phyloP scores from a whole-genome alignment of 352 stramenopile species.

The Globisporangium yorkense region DNA sequence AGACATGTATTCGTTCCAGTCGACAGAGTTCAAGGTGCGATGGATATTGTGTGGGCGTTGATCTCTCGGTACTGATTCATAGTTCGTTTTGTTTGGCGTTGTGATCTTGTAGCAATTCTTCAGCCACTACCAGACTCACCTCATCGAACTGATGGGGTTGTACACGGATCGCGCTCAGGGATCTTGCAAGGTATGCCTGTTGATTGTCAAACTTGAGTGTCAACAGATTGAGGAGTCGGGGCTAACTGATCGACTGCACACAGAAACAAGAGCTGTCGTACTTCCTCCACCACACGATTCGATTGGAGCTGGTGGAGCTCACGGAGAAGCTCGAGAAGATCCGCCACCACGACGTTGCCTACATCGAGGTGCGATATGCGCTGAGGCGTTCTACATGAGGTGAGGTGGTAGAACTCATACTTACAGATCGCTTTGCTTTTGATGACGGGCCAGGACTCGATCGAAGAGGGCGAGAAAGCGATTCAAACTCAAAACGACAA shows the following conservation, averaged over 20 bases:
- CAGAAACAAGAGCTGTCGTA: slow-evolving; percentile 62
- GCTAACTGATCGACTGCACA: background rate
- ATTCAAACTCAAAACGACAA: slow-evolving; percentile 47
- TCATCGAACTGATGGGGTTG: slow-evolving; percentile 64
- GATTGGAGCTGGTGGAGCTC: slow-evolving; percentile 41
- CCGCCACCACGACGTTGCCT: slow-evolving; percentile 44
- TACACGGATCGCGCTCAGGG: slow-evolving; percentile 66
- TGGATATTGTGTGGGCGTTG: background rate
- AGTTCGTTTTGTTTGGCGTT: background rate
- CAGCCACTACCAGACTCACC: slow-evolving; percentile 56
- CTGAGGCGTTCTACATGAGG: background rate
- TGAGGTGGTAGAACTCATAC: too few relatives aligned
- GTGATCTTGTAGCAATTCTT: slow-evolving; percentile 48
- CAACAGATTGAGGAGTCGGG: background rate
- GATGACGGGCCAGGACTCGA: slow-evolving; percentile 20
- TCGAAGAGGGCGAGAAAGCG: slow-evolving; percentile 51
- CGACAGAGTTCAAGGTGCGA: slow-evolving; percentile 57
- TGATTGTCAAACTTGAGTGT: background rate
- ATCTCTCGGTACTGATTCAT: background rate
- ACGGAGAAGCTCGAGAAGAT: slow-evolving; percentile 57
- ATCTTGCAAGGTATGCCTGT: slow-evolving; percentile 38
- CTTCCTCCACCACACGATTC: slow-evolving; percentile 60
- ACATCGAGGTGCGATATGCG: slow-evolving; percentile 26
- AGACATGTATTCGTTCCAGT: slow-evolving; percentile 63
- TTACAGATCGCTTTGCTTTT: background rate